These are phyloP conservation scores for Malus hybrid DNA, from an alignment of 331 rosid species.

Conservation along the genomic window DNA sequence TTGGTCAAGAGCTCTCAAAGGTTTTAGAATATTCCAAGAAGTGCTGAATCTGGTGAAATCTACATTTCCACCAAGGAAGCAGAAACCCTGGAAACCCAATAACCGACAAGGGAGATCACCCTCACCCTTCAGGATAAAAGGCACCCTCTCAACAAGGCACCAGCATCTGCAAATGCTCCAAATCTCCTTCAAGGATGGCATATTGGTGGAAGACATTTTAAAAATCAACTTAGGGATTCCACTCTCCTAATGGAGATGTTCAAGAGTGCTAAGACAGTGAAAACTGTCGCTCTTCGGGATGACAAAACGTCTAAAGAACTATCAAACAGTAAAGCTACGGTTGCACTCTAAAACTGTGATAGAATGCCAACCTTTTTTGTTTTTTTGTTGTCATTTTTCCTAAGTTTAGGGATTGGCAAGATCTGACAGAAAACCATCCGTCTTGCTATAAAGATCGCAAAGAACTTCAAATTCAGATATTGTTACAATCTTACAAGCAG, in stretches of 20 bases:
- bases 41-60: not conserved
- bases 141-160: not conserved
- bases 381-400: not conserved
- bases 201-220: not conserved
- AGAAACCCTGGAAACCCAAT: not conserved
- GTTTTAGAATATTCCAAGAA: not conserved
- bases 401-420: not conserved
- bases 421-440: not conserved
- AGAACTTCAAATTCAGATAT: not conserved
- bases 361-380: not conserved
- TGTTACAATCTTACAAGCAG: not conserved
- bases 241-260: not conserved
- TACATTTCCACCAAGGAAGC: not conserved
- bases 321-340: too few relatives aligned
- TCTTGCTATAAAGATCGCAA: not conserved
- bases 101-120: too few relatives aligned
- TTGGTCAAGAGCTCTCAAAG: not conserved
- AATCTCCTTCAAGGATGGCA: not conserved
- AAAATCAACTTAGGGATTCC: not conserved
- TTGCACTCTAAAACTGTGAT: too few relatives aligned
- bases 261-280: not conserved
- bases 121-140: not conserved
- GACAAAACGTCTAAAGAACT: too few relatives aligned
- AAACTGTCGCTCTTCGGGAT: not conserved
- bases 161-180: not conserved